phyloP scores from a whole-genome alignment of 2,329 filamentous ascomycete genomes.

The Penicillium sp. region DNA sequence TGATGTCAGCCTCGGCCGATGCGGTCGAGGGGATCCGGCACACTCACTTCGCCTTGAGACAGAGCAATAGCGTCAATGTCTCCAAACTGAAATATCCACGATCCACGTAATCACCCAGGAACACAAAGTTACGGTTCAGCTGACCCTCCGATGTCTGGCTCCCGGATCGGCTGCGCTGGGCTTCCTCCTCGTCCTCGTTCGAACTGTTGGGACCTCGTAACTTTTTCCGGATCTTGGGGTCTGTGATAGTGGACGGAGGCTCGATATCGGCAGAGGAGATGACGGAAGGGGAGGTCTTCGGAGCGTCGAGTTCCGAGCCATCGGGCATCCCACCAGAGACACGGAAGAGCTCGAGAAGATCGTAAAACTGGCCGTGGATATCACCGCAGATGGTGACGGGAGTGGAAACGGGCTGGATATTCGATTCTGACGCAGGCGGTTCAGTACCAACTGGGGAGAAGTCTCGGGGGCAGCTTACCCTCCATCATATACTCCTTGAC shows the following conservation, averaged over 20 bases:
- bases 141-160: constrained; percentile 34
- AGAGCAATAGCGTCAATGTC: constrained; percentile 70
- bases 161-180: constrained; percentile 27
- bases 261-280: constrained; percentile 92
- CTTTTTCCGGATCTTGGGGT: constrained; percentile 83
- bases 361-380: constrained; percentile 98
- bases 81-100: constrained; percentile 72
- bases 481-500: constrained; percentile 99
- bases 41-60: constrained; percentile 65
- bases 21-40: neutral
- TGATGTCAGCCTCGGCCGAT: neutral
- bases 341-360: constrained; percentile 92
- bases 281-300: constrained; percentile 66
- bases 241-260: constrained; percentile 81
- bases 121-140: constrained; percentile 68
- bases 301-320: constrained; percentile 67
- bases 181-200: constrained; percentile 31
- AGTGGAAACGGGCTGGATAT: constrained; percentile 96
- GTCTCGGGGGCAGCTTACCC: constrained; percentile 54
- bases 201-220: constrained; percentile 54
- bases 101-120: constrained; percentile 72
- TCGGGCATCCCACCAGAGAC: constrained; percentile 96
- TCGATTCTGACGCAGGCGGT: constrained; percentile 67
- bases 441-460: constrained; percentile 10
- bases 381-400: constrained; percentile 97